Evolutionary conservation across 1,284 basidiomycete genomes (phyloP), one percentile per base, ranked within the genome.

Genomic region (Apiotrichum gracile): DNA sequence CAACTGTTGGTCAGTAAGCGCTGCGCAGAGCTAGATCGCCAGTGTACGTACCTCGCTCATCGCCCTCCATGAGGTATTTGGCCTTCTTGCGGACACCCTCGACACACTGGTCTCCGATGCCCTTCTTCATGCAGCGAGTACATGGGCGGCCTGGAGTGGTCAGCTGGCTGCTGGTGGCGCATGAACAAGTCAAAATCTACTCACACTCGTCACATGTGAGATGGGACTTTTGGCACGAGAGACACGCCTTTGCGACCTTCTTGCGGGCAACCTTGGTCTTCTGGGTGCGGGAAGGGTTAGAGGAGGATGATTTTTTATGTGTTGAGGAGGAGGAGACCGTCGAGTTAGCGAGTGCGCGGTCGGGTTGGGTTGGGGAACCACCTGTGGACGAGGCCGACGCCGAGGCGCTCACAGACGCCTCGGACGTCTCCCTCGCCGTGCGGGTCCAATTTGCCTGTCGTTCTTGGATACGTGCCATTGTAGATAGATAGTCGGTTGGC

Each of bases 1-100:
- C 43, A 16, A 25, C 47, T 50, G 31, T 4, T 5, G 19, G 14
- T 5, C 27, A 27, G 47, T 54, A 14, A 49, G 51, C 43, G 21
- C 16, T 14, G n/a, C 25, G 25, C 8, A 14, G 14, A 25, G 14
- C n/a, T 38, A 4, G 19, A 6, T 17, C 26, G 34, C 33, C 33
- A 19, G 10, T n/a, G 19, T 19, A 38, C 35, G 13, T 68, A 90
- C 91, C 85, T 53, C 91, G 83, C 72, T 96, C 91, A 42, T 89
- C 87, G 45, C 92, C 90, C 71, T 94, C 90, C 59, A 92, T 78
- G 17, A 96, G 82, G 74, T 97, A 98, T 72, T 98, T 98, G 24
- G 94, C 94, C 77, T 97, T 97, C 78, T 98, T 98, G 62, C 94
- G 83, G 61, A 90, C 87, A 0, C 94, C 94, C 69, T 98, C 94